These are phyloP conservation scores for Pholiota adiposa DNA, from an alignment of 1,284 basidiomycete genomes.

Conservation along the genomic window DNA sequence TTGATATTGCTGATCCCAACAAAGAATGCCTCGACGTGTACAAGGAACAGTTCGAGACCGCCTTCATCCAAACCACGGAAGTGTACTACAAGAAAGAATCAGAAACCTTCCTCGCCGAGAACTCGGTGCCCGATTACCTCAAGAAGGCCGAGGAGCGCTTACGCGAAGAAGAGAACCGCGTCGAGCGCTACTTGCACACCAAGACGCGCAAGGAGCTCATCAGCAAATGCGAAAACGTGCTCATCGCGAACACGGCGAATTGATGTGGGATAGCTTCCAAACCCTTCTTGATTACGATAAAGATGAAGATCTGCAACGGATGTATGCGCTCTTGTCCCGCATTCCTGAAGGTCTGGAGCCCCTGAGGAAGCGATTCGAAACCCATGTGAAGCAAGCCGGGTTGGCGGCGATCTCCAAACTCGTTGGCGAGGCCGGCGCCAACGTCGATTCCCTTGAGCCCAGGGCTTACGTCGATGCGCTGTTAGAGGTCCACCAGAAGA, in stretches of 20 bases:
- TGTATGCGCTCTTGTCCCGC: slow-evolving; percentile 92
- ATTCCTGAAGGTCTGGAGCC: slow-evolving; percentile 93
- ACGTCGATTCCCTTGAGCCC: slow-evolving; percentile 74
- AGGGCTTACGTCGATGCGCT: slow-evolving; percentile 95
- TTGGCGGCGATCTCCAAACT: slow-evolving; percentile 85
- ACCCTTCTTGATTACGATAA: slow-evolving; percentile 91
- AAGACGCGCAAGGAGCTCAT: slow-evolving; percentile 88
- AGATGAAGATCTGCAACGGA: slow-evolving; percentile 91
- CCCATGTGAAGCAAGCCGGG: slow-evolving; percentile 92
- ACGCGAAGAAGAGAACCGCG: slow-evolving; percentile 93
- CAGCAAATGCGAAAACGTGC: slow-evolving; percentile 89
- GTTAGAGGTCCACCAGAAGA: slow-evolving; percentile 91
- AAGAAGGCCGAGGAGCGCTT: slow-evolving; percentile 94
- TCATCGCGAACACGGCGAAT: slow-evolving; percentile 89
- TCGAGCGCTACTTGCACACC: slow-evolving; percentile 93
- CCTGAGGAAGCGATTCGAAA: slow-evolving; percentile 91
- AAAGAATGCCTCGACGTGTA: slow-evolving; percentile 95
- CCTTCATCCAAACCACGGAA: slow-evolving; percentile 90
- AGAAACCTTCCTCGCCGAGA: slow-evolving; percentile 86
- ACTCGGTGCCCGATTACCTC: slow-evolving; percentile 95
- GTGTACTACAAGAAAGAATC: slow-evolving; percentile 93
- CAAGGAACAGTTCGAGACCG: slow-evolving; percentile 87
- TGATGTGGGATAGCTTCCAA: slow-evolving; percentile 97
- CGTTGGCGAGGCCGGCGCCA: slow-evolving; percentile 68
- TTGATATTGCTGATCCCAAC: slow-evolving; percentile 91